phyloP scores from a whole-genome alignment of 306 rosid genomes.

The Dicorynia guianensis region DNA sequence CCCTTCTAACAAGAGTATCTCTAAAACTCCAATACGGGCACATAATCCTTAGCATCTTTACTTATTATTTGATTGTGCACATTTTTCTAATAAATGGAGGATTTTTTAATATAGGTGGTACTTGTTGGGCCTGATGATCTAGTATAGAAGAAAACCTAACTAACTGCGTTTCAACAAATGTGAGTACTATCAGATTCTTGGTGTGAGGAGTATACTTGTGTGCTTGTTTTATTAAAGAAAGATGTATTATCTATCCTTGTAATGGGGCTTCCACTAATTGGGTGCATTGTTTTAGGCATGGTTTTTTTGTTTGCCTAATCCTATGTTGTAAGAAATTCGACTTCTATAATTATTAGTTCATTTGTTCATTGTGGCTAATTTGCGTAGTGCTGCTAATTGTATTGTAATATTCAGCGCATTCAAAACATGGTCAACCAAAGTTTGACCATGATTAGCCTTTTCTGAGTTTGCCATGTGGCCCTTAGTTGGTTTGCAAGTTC shows the following conservation, averaged over 20 bases:
- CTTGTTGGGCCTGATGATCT: conserved; percentile 95
- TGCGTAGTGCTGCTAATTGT: conserved; percentile 24
- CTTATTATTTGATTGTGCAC: conserved; percentile 21
- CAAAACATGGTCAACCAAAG: conserved; percentile 16
- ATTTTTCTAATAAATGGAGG: conserved; percentile 20
- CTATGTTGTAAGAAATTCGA: conserved; percentile 55
- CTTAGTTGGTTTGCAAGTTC: background rate
- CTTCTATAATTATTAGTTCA: conserved; percentile 64
- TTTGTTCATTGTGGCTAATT: conserved; percentile 74
- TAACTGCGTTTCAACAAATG: conserved; percentile 51
- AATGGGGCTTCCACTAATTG: conserved; percentile 71
- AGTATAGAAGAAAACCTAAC: conserved; percentile 66
- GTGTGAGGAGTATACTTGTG: conserved; percentile 66
- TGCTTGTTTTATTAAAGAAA: conserved; percentile 53
- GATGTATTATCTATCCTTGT: conserved; percentile 49
- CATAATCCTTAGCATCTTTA: conserved; percentile 1
- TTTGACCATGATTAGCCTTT: conserved; percentile 4
- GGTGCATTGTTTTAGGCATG: conserved; percentile 86
- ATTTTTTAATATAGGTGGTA: conserved; percentile 66
- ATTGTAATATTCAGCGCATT: conserved; percentile 32
- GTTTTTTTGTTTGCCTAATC: conserved; percentile 88
- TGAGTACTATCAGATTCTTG: conserved; percentile 56
- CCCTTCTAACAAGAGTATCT: too few species aligned
- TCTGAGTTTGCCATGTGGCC: background rate
- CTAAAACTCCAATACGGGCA: too few species aligned